A percentile compares a stretch with the other conserved stretches of the same genome.
phyloP scores from a whole-genome alignment of 2,329 filamentous ascomycete genomes.

The Diaporthe helianthi region DNA sequence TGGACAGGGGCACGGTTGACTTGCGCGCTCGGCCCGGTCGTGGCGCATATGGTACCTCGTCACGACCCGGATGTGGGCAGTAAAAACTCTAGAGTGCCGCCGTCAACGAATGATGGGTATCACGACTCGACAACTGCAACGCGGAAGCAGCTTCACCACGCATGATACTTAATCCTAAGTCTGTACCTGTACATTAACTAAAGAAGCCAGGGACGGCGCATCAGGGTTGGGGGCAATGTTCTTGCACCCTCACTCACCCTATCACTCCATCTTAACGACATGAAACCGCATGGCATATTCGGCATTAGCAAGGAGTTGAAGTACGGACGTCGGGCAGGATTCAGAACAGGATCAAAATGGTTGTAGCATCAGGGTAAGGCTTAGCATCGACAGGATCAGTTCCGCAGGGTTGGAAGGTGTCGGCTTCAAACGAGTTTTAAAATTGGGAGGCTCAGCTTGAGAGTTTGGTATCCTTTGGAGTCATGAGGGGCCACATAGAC shows the following conservation, averaged over 20 bases:
- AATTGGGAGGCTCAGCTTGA: neutral
- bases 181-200: neutral
- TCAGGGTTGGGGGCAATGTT: neutral
- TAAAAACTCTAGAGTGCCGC: slow-evolving; percentile 25
- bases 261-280: neutral
- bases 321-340: slow-evolving; percentile 4
- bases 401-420: neutral
- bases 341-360: neutral
- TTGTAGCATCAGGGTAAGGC: neutral
- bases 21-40: neutral
- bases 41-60: neutral
- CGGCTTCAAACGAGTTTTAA: neutral
- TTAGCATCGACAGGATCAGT: neutral
- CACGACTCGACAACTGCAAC: slow-evolving; percentile 13
- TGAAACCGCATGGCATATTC: slow-evolving; percentile 22
- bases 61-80: neutral
- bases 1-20: neutral
- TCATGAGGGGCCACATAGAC: slow-evolving; percentile 15
- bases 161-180: neutral
- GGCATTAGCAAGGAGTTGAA: slow-evolving; percentile 27
- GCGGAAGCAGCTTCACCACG: neutral
- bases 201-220: neutral
- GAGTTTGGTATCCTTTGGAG: slow-evolving; percentile 9
- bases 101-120: neutral
- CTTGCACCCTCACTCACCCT: slow-evolving; percentile 18